phyloP scores from a whole-genome alignment of 371 early-diverging fungal species.

The Syncephalastrum racemosum region DNA sequence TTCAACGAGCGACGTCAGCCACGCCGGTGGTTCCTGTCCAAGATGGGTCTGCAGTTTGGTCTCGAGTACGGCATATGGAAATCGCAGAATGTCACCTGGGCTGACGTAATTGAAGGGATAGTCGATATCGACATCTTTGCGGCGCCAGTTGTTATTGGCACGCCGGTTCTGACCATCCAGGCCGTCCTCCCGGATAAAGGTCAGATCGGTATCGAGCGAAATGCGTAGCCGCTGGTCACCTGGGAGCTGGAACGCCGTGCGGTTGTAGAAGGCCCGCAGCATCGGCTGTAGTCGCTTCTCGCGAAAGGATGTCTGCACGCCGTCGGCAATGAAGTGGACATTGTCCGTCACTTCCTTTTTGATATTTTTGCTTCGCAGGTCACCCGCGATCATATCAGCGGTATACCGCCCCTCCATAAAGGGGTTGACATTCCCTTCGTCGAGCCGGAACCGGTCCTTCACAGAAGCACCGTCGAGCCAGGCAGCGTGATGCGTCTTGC shows the following conservation, averaged over 20 bases:
- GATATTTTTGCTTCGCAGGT: conserved; percentile 66
- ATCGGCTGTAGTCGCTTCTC: conserved; percentile 76
- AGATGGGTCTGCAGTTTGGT: conserved; percentile 77
- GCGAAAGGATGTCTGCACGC: conserved; percentile 69
- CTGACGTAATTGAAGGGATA: conserved; percentile 85
- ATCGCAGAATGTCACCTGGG: conserved; percentile 50
- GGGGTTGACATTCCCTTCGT: conserved; percentile 35
- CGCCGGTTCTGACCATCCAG: conserved; percentile 25
- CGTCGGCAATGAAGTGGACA: conserved; percentile 64
- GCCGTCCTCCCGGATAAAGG: conserved; percentile 85
- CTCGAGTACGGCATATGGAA: conserved; percentile 34
- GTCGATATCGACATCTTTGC: conserved; percentile 81
- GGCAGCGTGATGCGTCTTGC: conserved; percentile 85
- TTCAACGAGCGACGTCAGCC: conserved; percentile 88
- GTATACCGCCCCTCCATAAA: conserved; percentile 77
- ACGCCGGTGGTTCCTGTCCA: conserved; percentile 87
- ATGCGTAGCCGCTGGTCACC: conserved; percentile 91
- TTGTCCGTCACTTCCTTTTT: conserved; percentile 68
- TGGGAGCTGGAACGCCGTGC: conserved; percentile 96
- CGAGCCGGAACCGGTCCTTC: conserved; percentile 50
- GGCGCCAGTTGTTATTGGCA: conserved; percentile 79
- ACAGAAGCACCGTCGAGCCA: conserved; percentile 93
- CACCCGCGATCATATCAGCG: conserved; percentile 79
- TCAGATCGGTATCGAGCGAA: conserved; percentile 91
- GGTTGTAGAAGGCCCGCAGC: conserved; percentile 88